Evolutionary conservation across 495 filamentous ascomycete species (phyloP).

Genomic region (Talaromyces proteolyticus): DNA sequence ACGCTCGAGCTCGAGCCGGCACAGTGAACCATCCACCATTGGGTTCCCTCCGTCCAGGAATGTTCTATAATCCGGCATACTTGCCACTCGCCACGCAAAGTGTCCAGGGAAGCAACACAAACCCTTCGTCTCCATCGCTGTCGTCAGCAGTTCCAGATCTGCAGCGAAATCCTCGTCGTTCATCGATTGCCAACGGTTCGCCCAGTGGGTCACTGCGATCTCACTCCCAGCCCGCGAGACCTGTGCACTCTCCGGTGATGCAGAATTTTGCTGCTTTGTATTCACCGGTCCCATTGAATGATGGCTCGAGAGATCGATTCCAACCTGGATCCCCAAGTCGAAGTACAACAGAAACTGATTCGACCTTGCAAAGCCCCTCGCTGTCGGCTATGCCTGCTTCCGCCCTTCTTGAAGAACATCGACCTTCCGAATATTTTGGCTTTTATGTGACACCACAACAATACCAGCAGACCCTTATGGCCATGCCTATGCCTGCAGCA

Average conservation of each 20-base stretch:
- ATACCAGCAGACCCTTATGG: conserved; percentile 37
- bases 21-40: conserved; percentile 43
- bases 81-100: conserved; percentile 33
- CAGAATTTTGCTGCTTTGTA: conserved; percentile 32
- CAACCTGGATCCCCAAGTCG: conserved; percentile 29
- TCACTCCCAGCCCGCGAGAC: conserved; percentile 61
- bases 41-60: conserved; percentile 35
- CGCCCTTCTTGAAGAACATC: conserved; percentile 38
- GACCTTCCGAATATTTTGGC: conserved; percentile 56
- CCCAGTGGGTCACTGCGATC: conserved; percentile 49
- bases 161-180: conserved; percentile 50
- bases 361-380: conserved; percentile 33
- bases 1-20: conserved; percentile 33
- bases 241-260: conserved; percentile 38
- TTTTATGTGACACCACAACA: conserved; percentile 55
- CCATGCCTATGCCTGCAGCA: conserved; percentile 39
- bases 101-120: conserved; percentile 48
- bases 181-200: conserved; percentile 47
- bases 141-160: conserved; percentile 46
- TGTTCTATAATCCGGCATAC: conserved; percentile 45
- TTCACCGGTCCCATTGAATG: conserved; percentile 24
- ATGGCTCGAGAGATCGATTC: conserved; percentile 24
- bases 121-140: conserved; percentile 60
- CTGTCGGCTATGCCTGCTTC: conserved; percentile 30
- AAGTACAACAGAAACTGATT: conserved; percentile 36